Evolutionary conservation across 805 yeast species (phyloP), one percentile per base, ranked within the genome.

Genomic region (Candida ortonii): DNA sequence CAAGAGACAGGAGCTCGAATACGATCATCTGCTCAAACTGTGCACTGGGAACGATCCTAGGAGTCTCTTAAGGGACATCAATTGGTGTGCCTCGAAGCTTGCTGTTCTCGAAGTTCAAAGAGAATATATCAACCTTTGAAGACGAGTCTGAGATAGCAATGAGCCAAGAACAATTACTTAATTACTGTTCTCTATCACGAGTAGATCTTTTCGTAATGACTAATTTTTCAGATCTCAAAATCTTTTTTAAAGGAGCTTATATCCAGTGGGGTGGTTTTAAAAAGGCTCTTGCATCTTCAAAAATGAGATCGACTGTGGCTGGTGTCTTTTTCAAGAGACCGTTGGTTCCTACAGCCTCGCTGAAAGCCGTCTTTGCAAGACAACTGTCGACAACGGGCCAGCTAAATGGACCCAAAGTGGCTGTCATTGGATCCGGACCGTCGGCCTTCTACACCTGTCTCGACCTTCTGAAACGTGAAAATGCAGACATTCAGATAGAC

Each of bases 391-490:
- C n/a, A n/a, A n/a, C n/a, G n/a, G n/a, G n/a, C n/a, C n/a, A n/a
- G n/a, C n/a, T n/a, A n/a, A 21, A 17, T 13, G 33, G 24, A 11
- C 50, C 51, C 31, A 65, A 61, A 36, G 68, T 85, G 8, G 95
- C 96, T 0, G 73, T 93, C 6, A 77, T 93, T 3, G 98, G 98
- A 1, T 75, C 96, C 0, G 99, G 99, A 0, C 98, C 99, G 0
- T 89, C 97, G 1, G 97, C 96, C 1, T 87, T 93, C 53, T 93
- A 90, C 59, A 83, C 97, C 1, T 88, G 88, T 0, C 74, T 81
- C 43, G 78, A 84, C 29, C 62, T 89, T 11, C 62, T 88, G 25
- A 76, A 76, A 38, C 35, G 44, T 8, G 36, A 41, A 11, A 34
- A 39, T 8, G 28, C 48, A 10, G 26, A 31, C 6, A 34, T 47